Base-by-base conservation (phyloP, 495 filamentous ascomycete genomes). In the Parmelia sp. region DNA sequence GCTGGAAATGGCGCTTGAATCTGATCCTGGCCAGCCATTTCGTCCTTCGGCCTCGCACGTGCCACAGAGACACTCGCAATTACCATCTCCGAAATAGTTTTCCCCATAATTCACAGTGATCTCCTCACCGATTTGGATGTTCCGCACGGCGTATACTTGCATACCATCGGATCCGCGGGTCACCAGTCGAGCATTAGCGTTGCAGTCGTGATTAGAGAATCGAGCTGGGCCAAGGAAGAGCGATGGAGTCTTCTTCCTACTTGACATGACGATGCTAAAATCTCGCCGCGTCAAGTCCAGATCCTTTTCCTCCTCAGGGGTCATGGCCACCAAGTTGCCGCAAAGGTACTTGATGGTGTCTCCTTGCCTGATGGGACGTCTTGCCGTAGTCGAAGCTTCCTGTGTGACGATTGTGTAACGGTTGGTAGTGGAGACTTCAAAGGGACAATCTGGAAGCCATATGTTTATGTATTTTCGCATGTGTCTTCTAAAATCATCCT, bases 161-260 rank as follows among this genome's bases (percentile, higher is more conserved):
- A 99, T 96, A 39, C 92, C 91, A 67, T 91, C 87, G 42, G 85
- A 84, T 35, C 91, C 90, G 36, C 83, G 85, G 23, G 91, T 96
- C 66, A 88, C 85, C 63, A 99, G 79, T 70, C 86, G 81, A 6
- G 91, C 91, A 78, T 97, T 99, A 33, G 95, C 90, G 67, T 89
- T 84, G 73, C 94, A 99, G 74, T 99, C 94, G 74, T 99, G 94
- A 70, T 99, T 99, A 25, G 93, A 90, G 70, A 99, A 97, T 42
- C 94, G 86, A 47, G 95, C 94, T 25, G 94, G 94, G 3, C 94
- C 94, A 69, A 99, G 85, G 67, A 99, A 96, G 25, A 97, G 79
- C 19, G 89, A 92, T 11, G 92, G 87, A 21, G 84, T 86, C 71
- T 94, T 94, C 69, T 92, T 91, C 40, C 94, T 83, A 70, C 90